phyloP scores from a whole-genome alignment of 345 rosid genomes.

The Crucihimalaya himalaica region DNA sequence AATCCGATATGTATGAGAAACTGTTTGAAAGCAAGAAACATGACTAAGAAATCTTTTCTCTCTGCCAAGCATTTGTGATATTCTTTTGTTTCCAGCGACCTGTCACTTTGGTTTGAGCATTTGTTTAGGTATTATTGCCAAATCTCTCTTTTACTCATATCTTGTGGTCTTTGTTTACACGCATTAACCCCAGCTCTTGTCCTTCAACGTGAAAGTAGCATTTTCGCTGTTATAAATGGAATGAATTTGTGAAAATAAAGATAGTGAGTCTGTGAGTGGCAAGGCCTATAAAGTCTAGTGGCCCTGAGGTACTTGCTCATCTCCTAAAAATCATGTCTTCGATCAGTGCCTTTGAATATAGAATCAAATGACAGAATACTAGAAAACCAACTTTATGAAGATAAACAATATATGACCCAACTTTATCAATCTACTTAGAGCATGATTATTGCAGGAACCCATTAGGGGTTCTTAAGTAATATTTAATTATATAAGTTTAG shows the following conservation, averaged over 20 bases:
- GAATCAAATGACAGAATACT: not conserved
- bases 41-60: conserved; percentile 36
- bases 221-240: not conserved
- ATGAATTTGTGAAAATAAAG: not conserved
- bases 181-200: not conserved
- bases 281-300: not conserved
- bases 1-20: conserved; percentile 50
- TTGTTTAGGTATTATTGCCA: not conserved
- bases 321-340: not conserved
- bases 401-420: no score
- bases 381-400: not conserved
- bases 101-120: conserved; percentile 13
- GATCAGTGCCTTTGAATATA: not conserved
- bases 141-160: not conserved
- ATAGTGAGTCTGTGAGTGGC: no score
- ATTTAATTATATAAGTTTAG: no score
- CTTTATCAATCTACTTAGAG: no score
- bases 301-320: not conserved
- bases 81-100: conserved; percentile 14
- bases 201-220: not conserved
- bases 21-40: conserved; percentile 47
- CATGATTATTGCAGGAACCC: no score
- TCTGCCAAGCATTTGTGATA: not conserved
- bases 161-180: not conserved
- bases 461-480: no score